phyloP scores from a whole-genome alignment of 768 basidiomycete species.

The Xerocomus spinulosus region DNA sequence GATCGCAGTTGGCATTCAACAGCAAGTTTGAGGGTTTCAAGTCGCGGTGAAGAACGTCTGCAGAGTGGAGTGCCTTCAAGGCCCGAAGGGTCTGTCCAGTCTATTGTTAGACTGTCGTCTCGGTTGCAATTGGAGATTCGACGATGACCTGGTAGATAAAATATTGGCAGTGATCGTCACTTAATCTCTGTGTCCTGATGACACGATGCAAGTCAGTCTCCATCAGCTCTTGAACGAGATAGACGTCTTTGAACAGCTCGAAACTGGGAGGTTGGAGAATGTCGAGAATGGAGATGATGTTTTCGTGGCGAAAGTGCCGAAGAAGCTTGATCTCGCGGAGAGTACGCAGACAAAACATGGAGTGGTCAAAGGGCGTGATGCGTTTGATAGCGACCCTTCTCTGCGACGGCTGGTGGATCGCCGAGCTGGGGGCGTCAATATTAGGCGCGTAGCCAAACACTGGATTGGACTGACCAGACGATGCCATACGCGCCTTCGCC shows the following conservation, averaged over 20 bases:
- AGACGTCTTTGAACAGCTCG: constrained; percentile 82
- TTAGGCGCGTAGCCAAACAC: not conserved
- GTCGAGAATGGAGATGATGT: constrained; percentile 95
- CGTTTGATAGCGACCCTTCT: constrained; percentile 94
- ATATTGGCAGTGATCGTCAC: constrained; percentile 95
- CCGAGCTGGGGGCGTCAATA: constrained; percentile 45
- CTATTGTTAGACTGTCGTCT: not conserved
- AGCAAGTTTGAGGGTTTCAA: constrained; percentile 95
- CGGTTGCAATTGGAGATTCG: constrained; percentile 2
- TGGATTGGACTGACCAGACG: constrained; percentile 50
- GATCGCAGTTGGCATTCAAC: constrained; percentile 93
- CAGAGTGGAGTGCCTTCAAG: constrained; percentile 90
- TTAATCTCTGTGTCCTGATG: constrained; percentile 89
- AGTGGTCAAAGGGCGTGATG: constrained; percentile 92
- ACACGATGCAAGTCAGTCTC: constrained; percentile 97
- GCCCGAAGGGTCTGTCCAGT: constrained; percentile 72
- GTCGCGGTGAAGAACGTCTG: constrained; percentile 92
- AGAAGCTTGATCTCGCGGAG: constrained; percentile 91
- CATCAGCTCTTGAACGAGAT: constrained; percentile 69
- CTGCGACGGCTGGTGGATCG: constrained; percentile 70
- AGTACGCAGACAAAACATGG: constrained; percentile 84
- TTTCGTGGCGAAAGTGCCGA: constrained; percentile 78
- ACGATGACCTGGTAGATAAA: constrained; percentile 85
- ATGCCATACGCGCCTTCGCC: constrained; percentile 96
- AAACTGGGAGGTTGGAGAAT: constrained; percentile 78